Conservation (phyloP, 2,329 filamentous ascomycete genomes). For the Epichloe amarillans region DNA sequence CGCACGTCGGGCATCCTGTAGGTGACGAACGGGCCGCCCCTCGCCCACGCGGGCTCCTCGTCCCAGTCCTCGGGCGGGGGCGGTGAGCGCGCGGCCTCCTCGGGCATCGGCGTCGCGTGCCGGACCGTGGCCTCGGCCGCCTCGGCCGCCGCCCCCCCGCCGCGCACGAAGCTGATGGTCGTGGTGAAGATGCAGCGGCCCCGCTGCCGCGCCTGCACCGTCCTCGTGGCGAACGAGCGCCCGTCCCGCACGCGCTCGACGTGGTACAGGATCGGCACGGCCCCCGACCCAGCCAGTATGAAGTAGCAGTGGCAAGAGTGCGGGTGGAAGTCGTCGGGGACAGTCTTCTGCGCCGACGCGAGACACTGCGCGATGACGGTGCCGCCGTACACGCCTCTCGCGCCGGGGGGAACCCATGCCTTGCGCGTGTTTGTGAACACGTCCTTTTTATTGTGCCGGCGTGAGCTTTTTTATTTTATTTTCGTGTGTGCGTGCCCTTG, state of each 20-base stretch:
- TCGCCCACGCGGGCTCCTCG: conserved; percentile 35
- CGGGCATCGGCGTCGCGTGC: conserved; percentile 52
- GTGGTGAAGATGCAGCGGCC: conserved; percentile 90
- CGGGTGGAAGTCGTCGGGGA: conserved; percentile 64
- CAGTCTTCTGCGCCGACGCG: conserved; percentile 75
- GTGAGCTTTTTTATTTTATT: too few species aligned
- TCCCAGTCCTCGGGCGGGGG: conserved; percentile 27
- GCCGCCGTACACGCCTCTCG: conserved; percentile 86
- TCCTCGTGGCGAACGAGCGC: conserved; percentile 77
- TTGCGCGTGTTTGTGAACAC: conserved; percentile 91
- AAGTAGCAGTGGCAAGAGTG: conserved; percentile 99
- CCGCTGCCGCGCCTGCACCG: conserved; percentile 85
- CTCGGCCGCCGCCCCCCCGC: conserved; percentile 43
- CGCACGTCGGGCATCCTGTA: conserved; percentile 22
- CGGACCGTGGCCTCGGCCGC: conserved; percentile 44
- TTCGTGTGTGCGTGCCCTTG: too few species aligned
- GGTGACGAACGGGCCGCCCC: conserved; percentile 35
- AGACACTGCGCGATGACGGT: conserved; percentile 88
- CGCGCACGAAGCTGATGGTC: conserved; percentile 75
- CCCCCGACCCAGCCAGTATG: conserved; percentile 73
- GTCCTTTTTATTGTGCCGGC: conserved; percentile 41
- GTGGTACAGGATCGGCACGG: conserved; percentile 83
- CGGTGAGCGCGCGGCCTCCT: conserved; percentile 22
- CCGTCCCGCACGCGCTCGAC: conserved; percentile 90
- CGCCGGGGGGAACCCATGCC: conserved; percentile 87